A percentile compares a stretch with the other conserved stretches of the same genome.
These are phyloP conservation scores for Paecilomyces sp. DNA, from an alignment of 2,329 filamentous ascomycete species.

Conservation along the genomic window DNA sequence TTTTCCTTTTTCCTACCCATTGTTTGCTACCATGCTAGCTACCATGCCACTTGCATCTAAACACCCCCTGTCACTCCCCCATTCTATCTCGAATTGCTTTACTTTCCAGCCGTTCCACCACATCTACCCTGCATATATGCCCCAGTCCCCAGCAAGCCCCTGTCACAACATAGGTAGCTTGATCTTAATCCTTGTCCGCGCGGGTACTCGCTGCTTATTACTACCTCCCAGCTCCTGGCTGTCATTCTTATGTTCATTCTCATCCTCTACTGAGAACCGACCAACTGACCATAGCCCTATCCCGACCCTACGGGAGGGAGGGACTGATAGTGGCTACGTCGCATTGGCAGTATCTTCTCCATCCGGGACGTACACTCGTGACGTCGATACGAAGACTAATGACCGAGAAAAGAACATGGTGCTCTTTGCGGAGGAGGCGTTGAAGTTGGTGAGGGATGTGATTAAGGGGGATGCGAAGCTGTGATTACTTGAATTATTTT, in stretches of 20 bases:
- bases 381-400: slow-evolving; percentile 49
- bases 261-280: neutral
- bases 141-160: neutral
- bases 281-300: neutral
- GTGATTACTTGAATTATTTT: neutral
- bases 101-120: neutral
- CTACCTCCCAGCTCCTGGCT: no score
- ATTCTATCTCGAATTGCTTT: no score
- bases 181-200: neutral
- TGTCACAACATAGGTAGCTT: neutral
- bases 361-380: slow-evolving; percentile 45
- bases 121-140: neutral
- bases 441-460: slow-evolving; percentile 51
- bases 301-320: neutral
- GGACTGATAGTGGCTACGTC: slow-evolving; percentile 48
- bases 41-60: no score
- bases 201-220: neutral
- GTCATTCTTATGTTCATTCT: neutral
- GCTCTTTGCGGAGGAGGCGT: slow-evolving; percentile 51
- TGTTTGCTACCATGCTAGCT: no score
- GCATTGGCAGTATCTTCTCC: slow-evolving; percentile 54
- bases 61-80: no score
- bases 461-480: slow-evolving; percentile 30
- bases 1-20: no score
- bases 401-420: slow-evolving; percentile 58